phyloP scores from a whole-genome alignment of 2,329 filamentous ascomycete species.

The Talaromyces sp. region DNA sequence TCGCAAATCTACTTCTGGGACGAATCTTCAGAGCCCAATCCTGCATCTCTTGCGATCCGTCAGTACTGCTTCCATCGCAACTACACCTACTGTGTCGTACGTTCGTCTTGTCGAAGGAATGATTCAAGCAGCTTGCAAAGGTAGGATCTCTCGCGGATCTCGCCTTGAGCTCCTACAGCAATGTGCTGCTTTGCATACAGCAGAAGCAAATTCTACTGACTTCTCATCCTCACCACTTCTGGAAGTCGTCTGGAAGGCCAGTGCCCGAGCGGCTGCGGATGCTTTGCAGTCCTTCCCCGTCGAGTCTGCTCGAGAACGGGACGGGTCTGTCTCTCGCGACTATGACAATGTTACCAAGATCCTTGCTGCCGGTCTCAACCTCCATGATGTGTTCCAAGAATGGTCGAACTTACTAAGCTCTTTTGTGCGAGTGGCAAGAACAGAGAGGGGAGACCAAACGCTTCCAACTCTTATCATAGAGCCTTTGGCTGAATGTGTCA shows the following conservation, averaged over 20 bases:
- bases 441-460: slow-evolving; percentile 69
- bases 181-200: slow-evolving; percentile 33
- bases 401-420: slow-evolving; percentile 60
- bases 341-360: slow-evolving; percentile 71
- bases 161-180: slow-evolving; percentile 43
- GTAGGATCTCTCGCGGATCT: slow-evolving; percentile 37
- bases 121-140: slow-evolving; percentile 38
- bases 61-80: slow-evolving; percentile 21
- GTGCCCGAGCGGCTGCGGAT: slow-evolving; percentile 35
- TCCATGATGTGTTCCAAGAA: slow-evolving; percentile 29
- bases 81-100: slow-evolving; percentile 30
- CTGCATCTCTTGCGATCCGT: slow-evolving; percentile 44
- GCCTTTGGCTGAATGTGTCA: slow-evolving; percentile 63
- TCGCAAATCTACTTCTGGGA: slow-evolving; percentile 29
- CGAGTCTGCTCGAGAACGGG: slow-evolving; percentile 48
- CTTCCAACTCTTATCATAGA: slow-evolving; percentile 70
- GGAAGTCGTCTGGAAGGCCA: slow-evolving; percentile 34
- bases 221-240: slow-evolving; percentile 27
- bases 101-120: slow-evolving; percentile 30
- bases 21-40: slow-evolving; percentile 39
- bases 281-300: slow-evolving; percentile 45
- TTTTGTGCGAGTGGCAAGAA: slow-evolving; percentile 59
- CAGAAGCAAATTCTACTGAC: background rate
- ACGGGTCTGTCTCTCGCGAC: slow-evolving; percentile 62
- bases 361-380: slow-evolving; percentile 60